Evolutionary conservation across 139 green algal species (phyloP).

Genomic region (Coelastrella sp.): DNA sequence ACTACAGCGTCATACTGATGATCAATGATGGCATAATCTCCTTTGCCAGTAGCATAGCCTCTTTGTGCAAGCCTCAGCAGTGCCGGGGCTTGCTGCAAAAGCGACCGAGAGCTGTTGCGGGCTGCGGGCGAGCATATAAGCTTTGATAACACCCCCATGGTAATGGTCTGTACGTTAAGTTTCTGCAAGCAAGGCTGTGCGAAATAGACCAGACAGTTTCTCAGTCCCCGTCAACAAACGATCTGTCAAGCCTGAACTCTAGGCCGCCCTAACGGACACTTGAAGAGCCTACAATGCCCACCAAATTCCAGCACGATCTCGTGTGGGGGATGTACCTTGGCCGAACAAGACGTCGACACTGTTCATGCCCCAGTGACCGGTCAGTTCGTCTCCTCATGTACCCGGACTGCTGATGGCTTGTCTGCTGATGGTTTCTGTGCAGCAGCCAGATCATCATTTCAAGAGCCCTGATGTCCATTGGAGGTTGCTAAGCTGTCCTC

Average conservation of each 20-base stretch:
- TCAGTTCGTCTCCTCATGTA: not conserved
- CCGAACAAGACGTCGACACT: too few species aligned
- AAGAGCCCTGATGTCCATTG: not conserved
- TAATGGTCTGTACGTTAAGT: too few species aligned
- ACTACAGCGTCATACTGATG: slow-evolving; percentile 98
- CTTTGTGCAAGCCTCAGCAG: not conserved
- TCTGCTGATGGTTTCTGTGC: too few species aligned
- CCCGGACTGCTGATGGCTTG: too few species aligned
- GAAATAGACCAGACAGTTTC: not conserved
- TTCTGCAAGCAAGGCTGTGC: too few species aligned
- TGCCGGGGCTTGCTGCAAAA: not conserved
- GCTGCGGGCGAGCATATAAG: slow-evolving; percentile 26
- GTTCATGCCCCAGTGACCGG: not conserved
- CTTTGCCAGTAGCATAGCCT: slow-evolving; percentile 19
- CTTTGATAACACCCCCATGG: slow-evolving; percentile 43
- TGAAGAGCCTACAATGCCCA: not conserved
- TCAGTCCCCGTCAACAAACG: not conserved
- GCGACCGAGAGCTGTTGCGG: not conserved
- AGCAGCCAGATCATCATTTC: too few species aligned
- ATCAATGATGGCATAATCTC: slow-evolving; percentile 92
- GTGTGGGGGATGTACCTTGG: too few species aligned
- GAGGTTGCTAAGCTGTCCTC: too few species aligned
- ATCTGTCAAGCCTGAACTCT: not conserved
- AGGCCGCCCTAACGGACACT: too few species aligned
- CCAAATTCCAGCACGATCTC: too few species aligned